These are phyloP conservation scores for Rubroboletus satanas DNA, from an alignment of 768 basidiomycete species.

Conservation along the genomic window DNA sequence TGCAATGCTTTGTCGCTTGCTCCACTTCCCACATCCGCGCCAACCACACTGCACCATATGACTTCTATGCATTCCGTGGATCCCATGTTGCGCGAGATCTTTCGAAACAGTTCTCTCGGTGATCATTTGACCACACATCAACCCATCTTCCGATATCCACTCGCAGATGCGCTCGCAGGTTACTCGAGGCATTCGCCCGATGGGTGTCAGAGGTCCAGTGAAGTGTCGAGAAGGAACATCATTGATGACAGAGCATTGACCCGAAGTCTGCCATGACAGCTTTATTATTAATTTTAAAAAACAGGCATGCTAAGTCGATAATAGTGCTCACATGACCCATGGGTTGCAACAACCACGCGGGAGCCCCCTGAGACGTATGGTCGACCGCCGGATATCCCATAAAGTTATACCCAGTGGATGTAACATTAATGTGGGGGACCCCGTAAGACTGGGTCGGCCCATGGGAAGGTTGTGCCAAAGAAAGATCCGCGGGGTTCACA, in stretches of 20 bases:
- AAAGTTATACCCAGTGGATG: background rate
- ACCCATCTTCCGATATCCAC: background rate
- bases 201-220: background rate
- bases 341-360: background rate
- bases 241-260: background rate
- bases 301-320: background rate
- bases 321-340: slow-evolving; percentile 4
- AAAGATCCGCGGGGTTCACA: background rate
- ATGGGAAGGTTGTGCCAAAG: background rate
- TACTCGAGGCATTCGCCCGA: background rate
- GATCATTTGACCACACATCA: slow-evolving; percentile 3
- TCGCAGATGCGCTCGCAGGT: background rate
- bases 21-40: background rate
- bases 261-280: background rate
- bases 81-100: slow-evolving; percentile 16
- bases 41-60: background rate
- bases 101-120: background rate
- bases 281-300: background rate
- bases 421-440: no score
- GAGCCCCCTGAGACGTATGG: background rate
- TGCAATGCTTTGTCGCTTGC: slow-evolving; percentile 5
- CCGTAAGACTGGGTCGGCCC: background rate
- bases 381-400: background rate
- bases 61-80: slow-evolving; percentile 2
- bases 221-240: no score